Evolutionary conservation across 129 eudicot genomes (phyloP).

Genomic region (sunflower (Helianthus annuus)): DNA sequence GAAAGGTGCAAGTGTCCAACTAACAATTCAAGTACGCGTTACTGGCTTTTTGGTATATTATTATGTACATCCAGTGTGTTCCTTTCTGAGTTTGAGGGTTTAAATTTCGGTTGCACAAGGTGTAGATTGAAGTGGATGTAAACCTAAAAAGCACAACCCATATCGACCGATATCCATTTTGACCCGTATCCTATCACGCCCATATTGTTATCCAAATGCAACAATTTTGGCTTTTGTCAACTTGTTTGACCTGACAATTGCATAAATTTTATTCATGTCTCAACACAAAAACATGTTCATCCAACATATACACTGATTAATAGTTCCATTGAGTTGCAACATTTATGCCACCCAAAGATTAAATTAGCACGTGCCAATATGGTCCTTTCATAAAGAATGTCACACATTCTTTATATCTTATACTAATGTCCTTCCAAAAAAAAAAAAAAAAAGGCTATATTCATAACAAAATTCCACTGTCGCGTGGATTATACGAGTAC

Average conservation of each 20-base stretch:
- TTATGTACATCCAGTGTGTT: too few species aligned
- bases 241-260: neutral
- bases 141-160: too few species aligned
- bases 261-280: neutral
- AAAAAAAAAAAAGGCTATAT: constrained; percentile 14
- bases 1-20: too few species aligned
- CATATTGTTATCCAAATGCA: too few species aligned
- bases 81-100: too few species aligned
- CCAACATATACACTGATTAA: constrained; percentile 6
- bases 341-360: constrained; percentile 19
- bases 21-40: too few species aligned
- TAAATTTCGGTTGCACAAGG: too few species aligned
- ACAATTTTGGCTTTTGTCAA: neutral
- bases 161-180: too few species aligned
- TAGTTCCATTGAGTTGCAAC: constrained; percentile 14
- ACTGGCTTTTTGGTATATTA: too few species aligned
- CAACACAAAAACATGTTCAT: constrained; percentile 1
- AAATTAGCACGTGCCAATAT: constrained; percentile 22
- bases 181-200: too few species aligned
- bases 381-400: constrained; percentile 34
- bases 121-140: too few species aligned
- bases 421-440: constrained; percentile 19
- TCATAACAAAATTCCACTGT: constrained; percentile 16
- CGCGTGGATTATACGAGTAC: neutral
- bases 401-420: constrained; percentile 34